These are phyloP conservation scores for Chlorella sp. DNA, from an alignment of 139 green algal genomes.

Conservation along the genomic window DNA sequence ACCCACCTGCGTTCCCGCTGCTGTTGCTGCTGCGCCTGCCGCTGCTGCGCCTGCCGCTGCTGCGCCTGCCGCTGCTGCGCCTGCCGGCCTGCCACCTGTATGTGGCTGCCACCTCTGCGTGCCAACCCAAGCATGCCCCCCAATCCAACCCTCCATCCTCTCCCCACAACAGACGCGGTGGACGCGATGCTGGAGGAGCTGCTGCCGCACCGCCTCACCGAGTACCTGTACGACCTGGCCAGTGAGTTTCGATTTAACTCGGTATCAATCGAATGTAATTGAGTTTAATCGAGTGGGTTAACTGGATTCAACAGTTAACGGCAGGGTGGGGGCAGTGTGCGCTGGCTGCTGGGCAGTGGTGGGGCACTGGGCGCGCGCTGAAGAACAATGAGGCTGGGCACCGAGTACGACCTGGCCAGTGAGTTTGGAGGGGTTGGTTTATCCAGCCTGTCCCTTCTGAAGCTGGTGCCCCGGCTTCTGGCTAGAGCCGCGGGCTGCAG, in stretches of 20 bases:
- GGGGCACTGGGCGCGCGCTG: background rate
- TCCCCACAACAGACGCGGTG: constrained; percentile 73
- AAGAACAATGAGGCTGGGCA: background rate
- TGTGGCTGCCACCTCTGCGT: background rate
- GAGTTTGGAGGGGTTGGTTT: background rate
- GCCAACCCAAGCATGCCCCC: background rate
- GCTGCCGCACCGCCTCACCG: constrained; percentile 88
- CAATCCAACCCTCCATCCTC: background rate
- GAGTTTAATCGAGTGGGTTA: too few species aligned
- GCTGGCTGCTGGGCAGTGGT: background rate
- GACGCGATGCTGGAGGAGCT: constrained; percentile 85
- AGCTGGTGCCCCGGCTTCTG: too few species aligned
- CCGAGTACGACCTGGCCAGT: background rate
- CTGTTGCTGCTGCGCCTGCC: background rate
- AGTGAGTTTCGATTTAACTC: background rate
- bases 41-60: background rate
- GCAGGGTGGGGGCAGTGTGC: background rate
- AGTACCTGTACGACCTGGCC: constrained; percentile 95
- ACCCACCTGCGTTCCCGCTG: too few species aligned
- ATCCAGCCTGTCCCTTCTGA: too few species aligned
- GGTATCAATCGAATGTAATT: too few species aligned
- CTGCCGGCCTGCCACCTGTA: background rate
- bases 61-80: too few species aligned
- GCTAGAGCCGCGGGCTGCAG: too few species aligned
- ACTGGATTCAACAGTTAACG: too few species aligned